Evolutionary conservation across 1,284 basidiomycete genomes (phyloP).

Genomic region (Pyrrhoderma lamaoense): DNA sequence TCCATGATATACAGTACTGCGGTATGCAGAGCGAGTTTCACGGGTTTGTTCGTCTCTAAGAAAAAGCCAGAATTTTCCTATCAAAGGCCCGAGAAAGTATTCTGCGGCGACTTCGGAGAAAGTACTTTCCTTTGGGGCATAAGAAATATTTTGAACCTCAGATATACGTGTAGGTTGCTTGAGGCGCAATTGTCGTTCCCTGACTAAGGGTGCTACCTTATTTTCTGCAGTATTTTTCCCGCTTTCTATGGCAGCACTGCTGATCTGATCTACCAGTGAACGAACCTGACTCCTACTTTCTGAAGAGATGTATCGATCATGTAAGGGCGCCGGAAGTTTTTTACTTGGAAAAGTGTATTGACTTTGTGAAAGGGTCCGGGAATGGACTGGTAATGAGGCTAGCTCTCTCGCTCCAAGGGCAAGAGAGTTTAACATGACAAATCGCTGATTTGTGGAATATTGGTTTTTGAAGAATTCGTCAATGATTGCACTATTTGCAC

Average conservation of each 20-base stretch:
- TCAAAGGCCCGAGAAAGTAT: conserved; percentile 79
- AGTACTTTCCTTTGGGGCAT: conserved; percentile 26
- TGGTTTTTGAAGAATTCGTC: conserved; percentile 92
- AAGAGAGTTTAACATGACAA: conserved; percentile 78
- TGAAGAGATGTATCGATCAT: conserved; percentile 55
- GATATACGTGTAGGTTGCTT: conserved; percentile 39
- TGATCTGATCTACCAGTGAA: conserved; percentile 52
- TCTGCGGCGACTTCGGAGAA: conserved; percentile 81
- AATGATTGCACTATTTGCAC: conserved; percentile 58
- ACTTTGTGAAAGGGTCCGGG: conserved; percentile 31
- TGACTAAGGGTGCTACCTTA: conserved; percentile 51
- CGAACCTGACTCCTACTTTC: conserved; percentile 31
- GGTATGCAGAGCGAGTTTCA: conserved; percentile 56
- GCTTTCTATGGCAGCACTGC: conserved; percentile 48
- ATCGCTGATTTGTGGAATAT: conserved; percentile 82
- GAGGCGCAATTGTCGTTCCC: conserved; percentile 72
- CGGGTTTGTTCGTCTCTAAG: conserved; percentile 73
- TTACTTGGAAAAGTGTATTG: conserved; percentile 66
- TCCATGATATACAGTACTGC: conserved; percentile 50
- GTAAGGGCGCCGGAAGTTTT: conserved; percentile 61
- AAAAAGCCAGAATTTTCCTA: conserved; percentile 89
- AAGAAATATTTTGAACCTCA: conserved; percentile 30
- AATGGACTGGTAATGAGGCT: conserved; percentile 56
- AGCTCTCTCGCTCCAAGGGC: conserved; percentile 83
- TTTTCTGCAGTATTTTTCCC: conserved; percentile 42